A percentile compares a stretch with the other conserved stretches of the same genome.
phyloP scores from a whole-genome alignment of 345 rosid species.

The Lepidium africanum region DNA sequence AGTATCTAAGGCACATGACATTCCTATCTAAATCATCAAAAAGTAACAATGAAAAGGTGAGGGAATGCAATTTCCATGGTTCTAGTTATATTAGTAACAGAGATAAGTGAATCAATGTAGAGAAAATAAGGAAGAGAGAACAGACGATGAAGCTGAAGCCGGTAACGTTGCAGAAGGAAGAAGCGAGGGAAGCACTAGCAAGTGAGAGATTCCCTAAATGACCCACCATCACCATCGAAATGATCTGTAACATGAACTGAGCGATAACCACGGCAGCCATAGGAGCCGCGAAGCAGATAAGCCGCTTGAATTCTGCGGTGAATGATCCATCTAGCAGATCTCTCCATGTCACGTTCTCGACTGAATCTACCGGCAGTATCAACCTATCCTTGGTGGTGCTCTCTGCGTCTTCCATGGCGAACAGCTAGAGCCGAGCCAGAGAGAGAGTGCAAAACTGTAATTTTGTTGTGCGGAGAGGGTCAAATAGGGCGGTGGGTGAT shows the following conservation, averaged over 20 bases:
- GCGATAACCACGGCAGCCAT: constrained; percentile 67
- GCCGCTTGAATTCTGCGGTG: constrained; percentile 38
- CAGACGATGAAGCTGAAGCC: constrained; percentile 37
- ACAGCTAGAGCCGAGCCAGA: neutral
- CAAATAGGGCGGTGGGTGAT: neutral
- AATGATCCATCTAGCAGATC: constrained; percentile 18
- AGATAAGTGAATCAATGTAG: constrained; percentile 19
- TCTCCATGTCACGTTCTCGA: constrained; percentile 18
- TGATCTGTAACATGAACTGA: constrained; percentile 36
- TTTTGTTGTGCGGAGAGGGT: neutral
- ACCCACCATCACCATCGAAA: constrained; percentile 30
- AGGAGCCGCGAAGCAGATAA: constrained; percentile 53
- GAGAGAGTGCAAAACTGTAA: neutral
- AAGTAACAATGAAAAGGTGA: neutral
- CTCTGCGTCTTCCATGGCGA: constrained; percentile 22
- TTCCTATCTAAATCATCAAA: constrained; percentile 40
- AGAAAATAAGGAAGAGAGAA: neutral
- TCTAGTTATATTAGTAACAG: neutral
- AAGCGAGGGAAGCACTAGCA: constrained; percentile 64
- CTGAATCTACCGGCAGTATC: neutral
- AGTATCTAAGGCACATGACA: constrained; percentile 77
- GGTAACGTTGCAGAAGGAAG: constrained; percentile 37
- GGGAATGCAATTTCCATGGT: neutral
- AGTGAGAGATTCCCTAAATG: constrained; percentile 34
- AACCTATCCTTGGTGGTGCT: constrained; percentile 12